phyloP scores from a whole-genome alignment of 306 rosid species.

The Trifolium subterraneum region DNA sequence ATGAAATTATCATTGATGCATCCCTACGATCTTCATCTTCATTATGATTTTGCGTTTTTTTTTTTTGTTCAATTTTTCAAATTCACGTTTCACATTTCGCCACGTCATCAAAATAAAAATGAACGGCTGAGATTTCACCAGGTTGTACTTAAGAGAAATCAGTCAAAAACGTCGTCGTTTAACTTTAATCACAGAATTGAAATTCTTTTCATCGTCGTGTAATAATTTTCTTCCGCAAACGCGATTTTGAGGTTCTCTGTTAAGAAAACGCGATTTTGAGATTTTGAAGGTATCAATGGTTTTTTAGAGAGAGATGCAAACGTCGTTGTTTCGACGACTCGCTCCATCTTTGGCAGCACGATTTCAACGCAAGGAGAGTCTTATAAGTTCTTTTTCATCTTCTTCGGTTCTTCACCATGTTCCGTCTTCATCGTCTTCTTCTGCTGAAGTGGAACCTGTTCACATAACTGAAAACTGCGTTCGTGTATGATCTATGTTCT shows the following conservation, averaged over 20 bases:
- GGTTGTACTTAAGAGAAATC: no score
- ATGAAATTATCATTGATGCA: no score
- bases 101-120: no score
- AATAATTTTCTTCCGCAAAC: no score
- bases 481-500: constrained; percentile 53
- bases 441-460: constrained; percentile 50
- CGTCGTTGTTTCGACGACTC: constrained; percentile 58
- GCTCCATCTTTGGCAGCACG: constrained; percentile 53
- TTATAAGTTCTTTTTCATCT: constrained; percentile 51
- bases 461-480: constrained; percentile 72
- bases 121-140: no score
- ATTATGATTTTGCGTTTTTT: no score
- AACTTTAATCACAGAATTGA: no score
- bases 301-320: constrained; percentile 43
- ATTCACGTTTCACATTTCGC: no score
- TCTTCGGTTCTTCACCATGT: constrained; percentile 59
- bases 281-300: not conserved
- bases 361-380: constrained; percentile 62
- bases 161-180: no score
- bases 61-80: no score
- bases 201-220: no score
- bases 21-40: no score
- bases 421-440: constrained; percentile 44
- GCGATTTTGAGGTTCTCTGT: not conserved
- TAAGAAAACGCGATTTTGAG: not conserved